A percentile compares a stretch with the other conserved stretches of the same genome.
These are phyloP conservation scores for Thinopyrum elongatum DNA, from an alignment of 176 grass and related monocot species.

Conservation along the genomic window DNA sequence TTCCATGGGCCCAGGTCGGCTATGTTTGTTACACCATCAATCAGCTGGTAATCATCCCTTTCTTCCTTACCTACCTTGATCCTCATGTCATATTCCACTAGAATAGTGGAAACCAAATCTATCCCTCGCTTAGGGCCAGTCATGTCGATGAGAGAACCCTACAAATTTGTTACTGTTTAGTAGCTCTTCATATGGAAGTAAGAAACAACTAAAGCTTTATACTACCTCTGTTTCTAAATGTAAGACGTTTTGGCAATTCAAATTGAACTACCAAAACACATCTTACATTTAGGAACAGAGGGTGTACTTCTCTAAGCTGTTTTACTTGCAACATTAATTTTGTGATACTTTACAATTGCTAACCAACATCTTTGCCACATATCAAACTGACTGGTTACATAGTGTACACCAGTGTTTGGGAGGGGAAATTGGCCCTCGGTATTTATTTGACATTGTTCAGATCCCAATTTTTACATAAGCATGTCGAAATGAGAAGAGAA, in stretches of 20 bases:
- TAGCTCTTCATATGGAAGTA: not conserved
- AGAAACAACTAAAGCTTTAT: not conserved
- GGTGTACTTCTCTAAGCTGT: not conserved
- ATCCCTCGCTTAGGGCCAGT: conserved; percentile 26
- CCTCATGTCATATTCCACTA: conserved; percentile 23
- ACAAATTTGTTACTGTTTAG: not conserved
- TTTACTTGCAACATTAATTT: too few species aligned
- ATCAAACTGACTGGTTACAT: not conserved
- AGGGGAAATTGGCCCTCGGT: not conserved
- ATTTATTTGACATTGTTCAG: not conserved
- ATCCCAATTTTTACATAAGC: not conserved
- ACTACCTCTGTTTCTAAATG: too few species aligned
- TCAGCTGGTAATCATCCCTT: conserved; percentile 15
- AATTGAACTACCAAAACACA: not conserved
- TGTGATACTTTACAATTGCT: not conserved
- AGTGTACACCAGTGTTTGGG: not conserved
- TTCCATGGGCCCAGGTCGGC: not conserved
- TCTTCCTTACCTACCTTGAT: not conserved
- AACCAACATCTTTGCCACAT: not conserved
- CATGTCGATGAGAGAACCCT: conserved; percentile 24
- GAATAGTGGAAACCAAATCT: not conserved
- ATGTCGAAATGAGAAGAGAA: not conserved
- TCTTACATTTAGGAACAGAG: too few species aligned
- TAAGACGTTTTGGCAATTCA: not conserved
- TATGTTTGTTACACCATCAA: not conserved